Conservation (phyloP, 2,329 filamentous ascomycete species). For the Ophiosphaerella korrae region DNA sequence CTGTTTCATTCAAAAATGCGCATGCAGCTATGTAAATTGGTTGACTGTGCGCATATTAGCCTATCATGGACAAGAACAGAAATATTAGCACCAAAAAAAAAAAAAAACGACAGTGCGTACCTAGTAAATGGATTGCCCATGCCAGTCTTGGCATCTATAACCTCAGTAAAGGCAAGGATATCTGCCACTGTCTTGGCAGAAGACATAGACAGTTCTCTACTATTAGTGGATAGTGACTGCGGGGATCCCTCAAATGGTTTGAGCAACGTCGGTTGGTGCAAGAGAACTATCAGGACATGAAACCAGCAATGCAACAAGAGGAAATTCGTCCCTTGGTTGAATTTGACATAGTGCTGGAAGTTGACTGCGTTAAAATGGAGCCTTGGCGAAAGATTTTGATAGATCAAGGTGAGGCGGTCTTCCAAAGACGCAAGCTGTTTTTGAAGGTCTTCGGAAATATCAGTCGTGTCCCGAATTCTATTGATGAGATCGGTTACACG, state of each 20-base stretch:
- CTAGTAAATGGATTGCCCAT: conserved; percentile 84
- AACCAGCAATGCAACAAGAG: conserved; percentile 89
- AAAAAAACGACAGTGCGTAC: conserved; percentile 20
- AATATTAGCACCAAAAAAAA: neutral
- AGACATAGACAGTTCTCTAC: conserved; percentile 80
- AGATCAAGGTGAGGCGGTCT: conserved; percentile 73
- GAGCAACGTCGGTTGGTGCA: conserved; percentile 82
- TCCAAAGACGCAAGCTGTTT: conserved; percentile 78
- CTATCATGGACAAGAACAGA: no score
- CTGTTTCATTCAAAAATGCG: conserved; percentile 84
- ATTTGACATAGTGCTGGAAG: conserved; percentile 82
- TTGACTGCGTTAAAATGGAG: conserved; percentile 85
- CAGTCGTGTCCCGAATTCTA: conserved; percentile 73
- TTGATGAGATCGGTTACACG: conserved; percentile 84
- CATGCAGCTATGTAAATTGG: conserved; percentile 92
- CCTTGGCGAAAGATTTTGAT: conserved; percentile 74
- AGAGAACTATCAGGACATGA: conserved; percentile 80
- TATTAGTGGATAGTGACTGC: conserved; percentile 77
- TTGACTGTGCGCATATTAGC: conserved; percentile 59
- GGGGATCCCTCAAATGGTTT: conserved; percentile 74
- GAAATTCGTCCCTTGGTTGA: conserved; percentile 83
- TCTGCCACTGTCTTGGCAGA: conserved; percentile 92
- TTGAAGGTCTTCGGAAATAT: conserved; percentile 76
- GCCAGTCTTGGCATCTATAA: conserved; percentile 84
- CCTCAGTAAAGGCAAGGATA: conserved; percentile 82